Evolutionary conservation across 2,329 filamentous ascomycete species (phyloP).

Genomic region (Intubia oerlemansii): DNA sequence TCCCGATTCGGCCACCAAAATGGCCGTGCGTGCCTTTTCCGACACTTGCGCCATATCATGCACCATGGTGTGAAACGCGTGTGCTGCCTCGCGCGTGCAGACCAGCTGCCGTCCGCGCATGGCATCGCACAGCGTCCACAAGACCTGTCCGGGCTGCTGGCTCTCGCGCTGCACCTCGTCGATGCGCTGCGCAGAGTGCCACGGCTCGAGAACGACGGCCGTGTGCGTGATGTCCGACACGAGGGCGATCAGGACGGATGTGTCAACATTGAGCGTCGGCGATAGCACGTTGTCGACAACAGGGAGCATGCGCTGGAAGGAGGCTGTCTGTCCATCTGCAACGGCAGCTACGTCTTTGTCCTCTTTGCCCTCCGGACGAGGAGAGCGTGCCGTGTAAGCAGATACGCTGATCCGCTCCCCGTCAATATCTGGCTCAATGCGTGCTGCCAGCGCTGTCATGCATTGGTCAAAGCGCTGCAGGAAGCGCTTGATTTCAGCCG

Average conservation of each 20-base stretch:
- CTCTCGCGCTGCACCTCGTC: conserved; percentile 44
- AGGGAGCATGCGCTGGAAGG: conserved; percentile 7
- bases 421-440: conserved; percentile 5
- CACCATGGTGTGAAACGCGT: conserved; percentile 46
- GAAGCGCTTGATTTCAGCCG: conserved; percentile 11
- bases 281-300: conserved; percentile 10
- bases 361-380: conserved; percentile 8
- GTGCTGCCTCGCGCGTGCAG: conserved; percentile 43
- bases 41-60: conserved; percentile 37
- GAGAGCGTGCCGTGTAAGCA: conserved; percentile 11
- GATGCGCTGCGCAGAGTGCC: conserved; percentile 34
- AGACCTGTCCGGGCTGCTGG: conserved; percentile 32
- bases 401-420: conserved; percentile 8
- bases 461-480: conserved; percentile 9
- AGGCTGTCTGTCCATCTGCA: background rate
- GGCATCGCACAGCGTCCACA: conserved; percentile 36
- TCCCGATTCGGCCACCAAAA: conserved; percentile 23
- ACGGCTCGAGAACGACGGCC: conserved; percentile 14
- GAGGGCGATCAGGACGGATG: conserved; percentile 49
- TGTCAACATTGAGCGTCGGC: conserved; percentile 35
- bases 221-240: conserved; percentile 52
- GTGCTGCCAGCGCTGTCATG: background rate
- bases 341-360: too few species aligned
- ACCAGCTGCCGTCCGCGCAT: conserved; percentile 34
- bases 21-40: conserved; percentile 34